A percentile compares a stretch with the other conserved stretches of the same genome.
These are phyloP conservation scores for Globisporangium polare DNA, from an alignment of 352 stramenopile species.

Conservation along the genomic window DNA sequence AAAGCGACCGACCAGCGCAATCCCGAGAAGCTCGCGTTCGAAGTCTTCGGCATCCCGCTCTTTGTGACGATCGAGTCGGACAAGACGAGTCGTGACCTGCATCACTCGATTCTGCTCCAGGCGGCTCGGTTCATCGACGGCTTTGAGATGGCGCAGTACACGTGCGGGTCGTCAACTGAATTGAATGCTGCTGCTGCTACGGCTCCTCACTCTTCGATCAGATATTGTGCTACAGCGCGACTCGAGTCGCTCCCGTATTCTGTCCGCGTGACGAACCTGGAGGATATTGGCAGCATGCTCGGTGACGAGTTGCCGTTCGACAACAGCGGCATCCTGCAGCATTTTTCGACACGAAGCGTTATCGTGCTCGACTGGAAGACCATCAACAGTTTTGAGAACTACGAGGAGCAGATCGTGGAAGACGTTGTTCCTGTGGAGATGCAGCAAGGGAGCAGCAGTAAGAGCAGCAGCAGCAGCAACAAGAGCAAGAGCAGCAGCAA, in stretches of 20 bases:
- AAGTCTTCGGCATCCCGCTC: conserved; percentile 62
- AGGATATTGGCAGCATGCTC: conserved; percentile 38
- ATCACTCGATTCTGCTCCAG: conserved; percentile 62
- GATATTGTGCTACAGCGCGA: conserved; percentile 1
- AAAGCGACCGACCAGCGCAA: conserved; percentile 8
- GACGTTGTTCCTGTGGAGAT: conserved; percentile 31
- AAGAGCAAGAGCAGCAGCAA: neutral
- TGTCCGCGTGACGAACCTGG: conserved; percentile 54
- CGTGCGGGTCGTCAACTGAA: neutral
- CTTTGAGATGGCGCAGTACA: conserved; percentile 13
- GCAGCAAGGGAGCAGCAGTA: conserved; percentile 6
- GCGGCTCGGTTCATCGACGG: conserved; percentile 47
- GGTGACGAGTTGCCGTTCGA: conserved; percentile 44
- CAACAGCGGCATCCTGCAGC: conserved; percentile 49
- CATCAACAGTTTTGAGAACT: conserved; percentile 7
- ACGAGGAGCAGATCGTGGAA: conserved; percentile 25
- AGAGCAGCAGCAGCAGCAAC: neutral
- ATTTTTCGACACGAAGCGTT: conserved; percentile 75
- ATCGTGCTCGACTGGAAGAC: conserved; percentile 68
- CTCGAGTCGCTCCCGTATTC: conserved; percentile 39
- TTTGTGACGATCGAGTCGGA: conserved; percentile 77
- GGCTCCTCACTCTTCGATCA: conserved; percentile 3
- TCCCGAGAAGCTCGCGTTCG: conserved; percentile 24
- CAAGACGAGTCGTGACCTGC: conserved; percentile 56
- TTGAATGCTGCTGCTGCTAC: neutral